These are phyloP conservation scores for Aspergillus sp. DNA, from an alignment of 2,329 filamentous ascomycete species.

Conservation along the genomic window DNA sequence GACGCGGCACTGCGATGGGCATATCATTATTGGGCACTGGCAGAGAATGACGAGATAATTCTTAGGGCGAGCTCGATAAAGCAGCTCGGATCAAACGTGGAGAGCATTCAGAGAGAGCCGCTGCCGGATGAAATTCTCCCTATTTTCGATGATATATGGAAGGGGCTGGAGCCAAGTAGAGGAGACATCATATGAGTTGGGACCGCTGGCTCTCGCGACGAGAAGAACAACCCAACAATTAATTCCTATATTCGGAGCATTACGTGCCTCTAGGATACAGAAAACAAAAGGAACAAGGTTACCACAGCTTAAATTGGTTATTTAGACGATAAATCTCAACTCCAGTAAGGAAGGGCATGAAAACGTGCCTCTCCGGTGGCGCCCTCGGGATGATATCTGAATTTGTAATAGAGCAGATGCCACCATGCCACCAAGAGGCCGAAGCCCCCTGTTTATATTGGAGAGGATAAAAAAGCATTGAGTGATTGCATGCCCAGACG, in stretches of 20 bases:
- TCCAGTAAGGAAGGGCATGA: no score
- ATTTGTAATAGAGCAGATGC: no score
- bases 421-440: no score
- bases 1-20: slow-evolving; percentile 40
- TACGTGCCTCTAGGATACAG: no score
- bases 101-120: slow-evolving; percentile 31
- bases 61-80: slow-evolving; percentile 34
- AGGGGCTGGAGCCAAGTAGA: neutral
- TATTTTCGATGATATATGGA: neutral
- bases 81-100: slow-evolving; percentile 34
- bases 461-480: neutral
- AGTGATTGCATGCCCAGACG: neutral
- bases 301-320: no score
- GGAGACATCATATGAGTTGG: neutral
- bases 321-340: no score
- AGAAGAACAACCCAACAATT: neutral
- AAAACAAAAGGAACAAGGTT: no score
- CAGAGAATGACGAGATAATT: slow-evolving; percentile 32
- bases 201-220: neutral
- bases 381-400: no score
- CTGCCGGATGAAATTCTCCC: slow-evolving; percentile 21
- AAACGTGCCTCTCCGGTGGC: no score
- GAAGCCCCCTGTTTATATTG: no score
- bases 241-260: neutral
- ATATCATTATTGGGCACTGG: slow-evolving; percentile 30